Percentiles rank a stretch among this genome's conserved stretches.
These are phyloP conservation scores for Cystoderma amianthinum DNA, from an alignment of 768 basidiomycete species.

Conservation along the genomic window DNA sequence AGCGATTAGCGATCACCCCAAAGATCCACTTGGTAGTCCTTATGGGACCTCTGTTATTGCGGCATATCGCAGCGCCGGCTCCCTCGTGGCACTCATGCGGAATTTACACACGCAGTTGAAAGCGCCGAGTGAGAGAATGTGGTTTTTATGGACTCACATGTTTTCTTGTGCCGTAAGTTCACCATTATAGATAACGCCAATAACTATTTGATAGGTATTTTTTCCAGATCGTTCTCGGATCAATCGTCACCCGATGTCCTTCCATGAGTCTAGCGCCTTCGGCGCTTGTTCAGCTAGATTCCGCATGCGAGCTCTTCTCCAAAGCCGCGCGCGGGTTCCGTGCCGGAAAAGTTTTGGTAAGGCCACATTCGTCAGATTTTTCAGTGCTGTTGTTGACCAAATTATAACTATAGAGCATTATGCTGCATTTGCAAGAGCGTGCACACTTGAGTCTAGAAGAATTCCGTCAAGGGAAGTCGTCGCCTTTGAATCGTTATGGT, in stretches of 20 bases:
- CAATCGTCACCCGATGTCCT: constrained; percentile 72
- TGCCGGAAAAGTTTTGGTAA: constrained; percentile 59
- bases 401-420: constrained; percentile 41
- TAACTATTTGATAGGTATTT: constrained; percentile 3
- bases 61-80: constrained; percentile 67
- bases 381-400: constrained; percentile 2
- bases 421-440: constrained; percentile 56
- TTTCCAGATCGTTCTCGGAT: constrained; percentile 59
- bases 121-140: constrained; percentile 57
- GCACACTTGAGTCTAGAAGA: constrained; percentile 61
- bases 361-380: background rate
- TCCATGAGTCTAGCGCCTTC: constrained; percentile 76
- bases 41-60: constrained; percentile 71
- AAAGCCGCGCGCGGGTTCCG: constrained; percentile 61
- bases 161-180: constrained; percentile 59
- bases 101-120: constrained; percentile 61
- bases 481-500: constrained; percentile 31
- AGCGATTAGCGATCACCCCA: constrained; percentile 66
- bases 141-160: constrained; percentile 58
- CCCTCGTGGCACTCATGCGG: constrained; percentile 63
- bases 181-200: background rate
- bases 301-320: constrained; percentile 69
- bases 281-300: constrained; percentile 66
- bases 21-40: constrained; percentile 66
- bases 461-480: constrained; percentile 50